A percentile compares a stretch with the other conserved stretches of the same genome.
Evolutionary conservation across 2,329 filamentous ascomycete genomes (phyloP).

Genomic region (Fusarium sp.): DNA sequence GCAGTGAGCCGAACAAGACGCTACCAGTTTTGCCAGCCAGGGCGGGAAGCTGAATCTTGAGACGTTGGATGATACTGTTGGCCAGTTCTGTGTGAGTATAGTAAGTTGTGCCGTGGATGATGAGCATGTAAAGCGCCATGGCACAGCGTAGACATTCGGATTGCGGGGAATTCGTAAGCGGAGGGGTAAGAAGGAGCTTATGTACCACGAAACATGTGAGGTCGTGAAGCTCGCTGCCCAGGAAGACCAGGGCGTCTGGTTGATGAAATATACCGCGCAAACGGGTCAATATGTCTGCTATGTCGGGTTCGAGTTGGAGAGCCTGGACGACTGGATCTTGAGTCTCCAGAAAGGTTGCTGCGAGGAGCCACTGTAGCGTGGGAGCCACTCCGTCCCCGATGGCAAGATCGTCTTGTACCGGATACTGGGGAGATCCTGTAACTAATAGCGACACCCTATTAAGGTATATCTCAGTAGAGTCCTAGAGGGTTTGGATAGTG

Average conservation of each 20-base stretch:
- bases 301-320: conserved; percentile 52
- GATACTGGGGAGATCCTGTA: conserved; percentile 65
- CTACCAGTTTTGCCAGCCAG: conserved; percentile 14
- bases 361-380: conserved; percentile 63
- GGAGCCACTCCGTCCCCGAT: conserved; percentile 63
- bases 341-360: conserved; percentile 22
- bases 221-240: conserved; percentile 64
- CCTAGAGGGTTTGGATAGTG: rapidly evolving
- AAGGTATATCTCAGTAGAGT: background rate
- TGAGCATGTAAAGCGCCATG: conserved; percentile 65
- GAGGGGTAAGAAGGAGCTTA: conserved; percentile 55
- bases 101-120: conserved; percentile 67
- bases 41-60: conserved; percentile 51
- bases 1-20: conserved; percentile 45
- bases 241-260: conserved; percentile 46
- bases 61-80: conserved; percentile 51
- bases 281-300: conserved; percentile 58
- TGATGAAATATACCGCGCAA: conserved; percentile 60
- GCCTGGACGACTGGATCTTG: conserved; percentile 28
- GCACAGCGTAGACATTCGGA: conserved; percentile 63
- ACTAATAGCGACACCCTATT: conserved; percentile 70
- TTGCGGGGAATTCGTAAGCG: conserved; percentile 11
- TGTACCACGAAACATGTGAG: conserved; percentile 68
- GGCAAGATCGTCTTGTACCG: conserved; percentile 63
- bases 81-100: conserved; percentile 63